phyloP scores from a whole-genome alignment of 371 early-diverging fungal species.

The Mucor racemosus region DNA sequence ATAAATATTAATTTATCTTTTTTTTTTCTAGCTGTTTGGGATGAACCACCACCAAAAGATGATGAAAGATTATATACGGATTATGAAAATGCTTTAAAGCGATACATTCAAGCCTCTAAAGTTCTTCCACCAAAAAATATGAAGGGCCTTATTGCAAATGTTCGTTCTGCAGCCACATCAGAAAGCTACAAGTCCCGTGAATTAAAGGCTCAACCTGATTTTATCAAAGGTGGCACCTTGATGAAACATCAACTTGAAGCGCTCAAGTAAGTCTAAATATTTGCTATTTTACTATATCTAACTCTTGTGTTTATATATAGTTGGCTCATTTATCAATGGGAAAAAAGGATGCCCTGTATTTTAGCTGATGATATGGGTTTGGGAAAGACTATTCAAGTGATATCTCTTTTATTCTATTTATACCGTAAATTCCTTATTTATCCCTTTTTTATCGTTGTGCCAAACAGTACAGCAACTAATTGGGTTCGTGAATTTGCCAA shows the following conservation, averaged over 20 bases:
- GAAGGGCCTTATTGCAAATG: constrained; percentile 38
- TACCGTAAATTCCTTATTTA: constrained; percentile 53
- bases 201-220: constrained; percentile 66
- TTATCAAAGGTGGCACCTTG: constrained; percentile 67
- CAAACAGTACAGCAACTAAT: constrained; percentile 79
- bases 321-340: constrained; percentile 80
- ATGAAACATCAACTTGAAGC: constrained; percentile 89
- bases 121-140: constrained; percentile 43
- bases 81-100: constrained; percentile 43
- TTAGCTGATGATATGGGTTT: constrained; percentile 96
- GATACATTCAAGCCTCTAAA: constrained; percentile 33
- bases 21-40: constrained; percentile 36
- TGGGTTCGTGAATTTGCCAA: constrained; percentile 83
- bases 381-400: constrained; percentile 92
- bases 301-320: constrained; percentile 31
- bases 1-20: background rate
- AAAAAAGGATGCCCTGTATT: constrained; percentile 63
- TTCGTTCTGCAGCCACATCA: constrained; percentile 33
- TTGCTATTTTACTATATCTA: background rate
- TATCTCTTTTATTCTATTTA: constrained; percentile 73
- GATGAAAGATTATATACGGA: constrained; percentile 42
- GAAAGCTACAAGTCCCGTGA: constrained; percentile 47
- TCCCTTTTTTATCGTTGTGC: constrained; percentile 89
- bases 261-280: constrained; percentile 61
- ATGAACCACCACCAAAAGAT: constrained; percentile 33